Evolutionary conservation across 345 rosid genomes (phyloP).

Genomic region (Eucalyptus marginata): DNA sequence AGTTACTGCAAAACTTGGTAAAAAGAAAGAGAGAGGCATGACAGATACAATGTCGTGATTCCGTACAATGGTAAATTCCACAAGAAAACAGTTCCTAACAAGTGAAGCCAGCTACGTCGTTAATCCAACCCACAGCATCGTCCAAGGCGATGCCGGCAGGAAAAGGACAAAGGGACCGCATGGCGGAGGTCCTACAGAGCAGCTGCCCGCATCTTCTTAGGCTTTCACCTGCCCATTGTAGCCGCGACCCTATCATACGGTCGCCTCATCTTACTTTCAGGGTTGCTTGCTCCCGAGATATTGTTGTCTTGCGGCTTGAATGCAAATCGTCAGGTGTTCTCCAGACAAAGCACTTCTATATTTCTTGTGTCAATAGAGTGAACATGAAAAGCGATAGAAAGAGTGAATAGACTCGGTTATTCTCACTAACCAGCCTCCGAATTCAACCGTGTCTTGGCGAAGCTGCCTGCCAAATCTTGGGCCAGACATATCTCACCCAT

Average conservation of each 20-base stretch:
- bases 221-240: not conserved
- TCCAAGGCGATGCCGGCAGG: not conserved
- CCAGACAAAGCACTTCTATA: not conserved
- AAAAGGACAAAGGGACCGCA: not conserved
- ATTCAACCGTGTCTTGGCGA: not conserved
- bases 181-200: not conserved
- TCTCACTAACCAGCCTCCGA: not conserved
- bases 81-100: not conserved
- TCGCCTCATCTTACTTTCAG: not conserved
- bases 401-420: not conserved
- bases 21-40: not conserved
- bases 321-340: not conserved
- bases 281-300: not conserved
- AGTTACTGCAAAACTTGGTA: not conserved
- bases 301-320: not conserved
- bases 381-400: not conserved
- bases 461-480: not conserved
- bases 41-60: not conserved
- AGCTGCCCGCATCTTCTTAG: not conserved
- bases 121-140: not conserved
- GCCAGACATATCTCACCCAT: conserved; percentile 15
- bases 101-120: not conserved
- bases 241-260: not conserved
- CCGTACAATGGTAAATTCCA: not conserved
- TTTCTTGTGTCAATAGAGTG: not conserved